Percentiles rank a stretch among this genome's conserved stretches.
These are phyloP conservation scores for Suillus occidentalis DNA, from an alignment of 768 basidiomycete species.

Conservation along the genomic window DNA sequence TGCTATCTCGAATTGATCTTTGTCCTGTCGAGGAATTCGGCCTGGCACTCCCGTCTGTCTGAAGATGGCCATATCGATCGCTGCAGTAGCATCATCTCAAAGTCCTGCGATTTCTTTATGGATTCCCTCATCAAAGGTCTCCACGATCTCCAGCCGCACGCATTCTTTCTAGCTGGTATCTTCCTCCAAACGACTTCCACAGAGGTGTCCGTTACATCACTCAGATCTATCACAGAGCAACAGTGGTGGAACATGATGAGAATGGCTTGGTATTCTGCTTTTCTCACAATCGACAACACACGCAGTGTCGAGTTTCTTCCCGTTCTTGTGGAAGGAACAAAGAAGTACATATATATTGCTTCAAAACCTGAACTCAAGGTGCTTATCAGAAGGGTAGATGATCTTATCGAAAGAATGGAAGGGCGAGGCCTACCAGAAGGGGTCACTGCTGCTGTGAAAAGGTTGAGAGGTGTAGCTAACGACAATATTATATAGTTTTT, in stretches of 20 bases:
- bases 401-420: background rate
- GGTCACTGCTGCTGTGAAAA: background rate
- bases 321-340: background rate
- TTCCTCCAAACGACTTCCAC: background rate
- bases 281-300: background rate
- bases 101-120: too few relatives aligned
- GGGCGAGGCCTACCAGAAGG: background rate
- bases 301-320: background rate
- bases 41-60: background rate
- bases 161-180: background rate
- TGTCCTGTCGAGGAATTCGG: too few relatives aligned
- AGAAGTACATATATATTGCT: background rate
- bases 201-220: background rate
- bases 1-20: too few relatives aligned
- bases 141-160: too few relatives aligned
- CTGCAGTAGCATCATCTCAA: background rate
- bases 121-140: too few relatives aligned
- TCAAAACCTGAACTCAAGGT: background rate
- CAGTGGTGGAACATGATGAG: background rate
- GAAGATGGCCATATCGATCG: background rate
- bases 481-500: background rate
- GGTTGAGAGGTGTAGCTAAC: background rate
- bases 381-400: background rate
- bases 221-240: background rate
- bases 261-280: background rate